These are phyloP conservation scores for Daldinia decipiens DNA, from an alignment of 495 filamentous ascomycete species.

Conservation along the genomic window DNA sequence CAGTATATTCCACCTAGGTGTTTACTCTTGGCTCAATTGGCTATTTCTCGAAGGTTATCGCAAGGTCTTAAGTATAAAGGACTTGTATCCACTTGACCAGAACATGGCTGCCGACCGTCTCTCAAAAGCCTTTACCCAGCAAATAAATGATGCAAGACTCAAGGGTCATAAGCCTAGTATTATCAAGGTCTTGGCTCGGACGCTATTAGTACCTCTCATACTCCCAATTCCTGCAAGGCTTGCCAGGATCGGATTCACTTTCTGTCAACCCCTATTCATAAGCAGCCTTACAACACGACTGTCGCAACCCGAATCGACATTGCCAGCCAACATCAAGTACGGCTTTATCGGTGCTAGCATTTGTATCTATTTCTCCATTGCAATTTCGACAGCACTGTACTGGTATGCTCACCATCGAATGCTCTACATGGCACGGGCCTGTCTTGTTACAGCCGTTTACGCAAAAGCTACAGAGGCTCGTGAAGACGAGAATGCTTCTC, in stretches of 20 bases:
- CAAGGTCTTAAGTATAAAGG: constrained; percentile 50
- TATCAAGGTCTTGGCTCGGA: constrained; percentile 18
- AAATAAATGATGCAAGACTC: constrained; percentile 46
- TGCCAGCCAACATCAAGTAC: constrained; percentile 58
- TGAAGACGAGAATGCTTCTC: constrained; percentile 61
- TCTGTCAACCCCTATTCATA: constrained; percentile 73
- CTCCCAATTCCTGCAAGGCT: constrained; percentile 63
- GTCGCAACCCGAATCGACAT: constrained; percentile 18
- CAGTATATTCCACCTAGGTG: constrained; percentile 63
- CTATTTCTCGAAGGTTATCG: constrained; percentile 61
- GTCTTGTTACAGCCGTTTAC: constrained; percentile 67
- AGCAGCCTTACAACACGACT: constrained; percentile 53
- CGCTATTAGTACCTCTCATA: constrained; percentile 51
- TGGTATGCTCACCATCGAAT: constrained; percentile 67
- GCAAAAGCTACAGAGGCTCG: constrained; percentile 58
- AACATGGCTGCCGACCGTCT: constrained; percentile 57
- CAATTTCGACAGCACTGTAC: constrained; percentile 63
- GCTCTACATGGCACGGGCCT: constrained; percentile 69
- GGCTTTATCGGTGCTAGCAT: constrained; percentile 73
- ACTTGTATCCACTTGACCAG: constrained; percentile 52
- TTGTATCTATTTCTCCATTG: constrained; percentile 70
- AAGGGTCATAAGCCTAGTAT: constrained; percentile 32
- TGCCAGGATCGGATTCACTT: constrained; percentile 66
- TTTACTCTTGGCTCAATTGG: constrained; percentile 71
- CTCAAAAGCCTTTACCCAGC: constrained; percentile 50